Conservation (phyloP, 2,329 filamentous ascomycete genomes). For the Ceratocystis cubensis region DNA sequence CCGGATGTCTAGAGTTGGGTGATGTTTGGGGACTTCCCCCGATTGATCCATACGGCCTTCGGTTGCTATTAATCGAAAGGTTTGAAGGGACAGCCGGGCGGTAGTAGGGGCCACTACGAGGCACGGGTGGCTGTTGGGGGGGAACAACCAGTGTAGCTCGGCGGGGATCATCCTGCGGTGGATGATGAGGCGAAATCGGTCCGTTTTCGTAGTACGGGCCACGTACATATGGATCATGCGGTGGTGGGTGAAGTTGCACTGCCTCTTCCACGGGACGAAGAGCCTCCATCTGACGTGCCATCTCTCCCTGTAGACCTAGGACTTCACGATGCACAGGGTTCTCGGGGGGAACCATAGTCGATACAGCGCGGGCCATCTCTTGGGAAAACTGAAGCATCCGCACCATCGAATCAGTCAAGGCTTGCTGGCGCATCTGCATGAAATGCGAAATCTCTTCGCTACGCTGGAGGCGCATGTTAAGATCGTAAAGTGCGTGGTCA, state of each 20-base stretch:
- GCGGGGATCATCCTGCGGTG: slow-evolving; percentile 73
- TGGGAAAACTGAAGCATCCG: slow-evolving; percentile 65
- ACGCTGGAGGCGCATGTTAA: slow-evolving; percentile 61
- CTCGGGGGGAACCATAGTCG: slow-evolving; percentile 62
- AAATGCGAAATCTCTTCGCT: slow-evolving; percentile 73
- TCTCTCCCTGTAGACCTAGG: slow-evolving; percentile 43
- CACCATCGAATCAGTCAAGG: slow-evolving; percentile 66
- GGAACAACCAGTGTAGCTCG: slow-evolving; percentile 54
- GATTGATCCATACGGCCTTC: slow-evolving; percentile 77
- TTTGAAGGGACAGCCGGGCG: slow-evolving; percentile 72
- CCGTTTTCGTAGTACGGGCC: slow-evolving; percentile 58
- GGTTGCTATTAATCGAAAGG: slow-evolving; percentile 55
- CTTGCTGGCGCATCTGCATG: slow-evolving; percentile 68
- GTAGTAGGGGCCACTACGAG: slow-evolving; percentile 48
- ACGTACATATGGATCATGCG: slow-evolving; percentile 49
- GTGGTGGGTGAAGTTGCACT: slow-evolving; percentile 53
- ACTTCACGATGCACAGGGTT: slow-evolving; percentile 68
- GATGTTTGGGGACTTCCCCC: slow-evolving; percentile 60
- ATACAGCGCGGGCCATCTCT: slow-evolving; percentile 64
- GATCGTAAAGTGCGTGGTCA: slow-evolving; percentile 72
- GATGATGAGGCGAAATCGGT: slow-evolving; percentile 79
- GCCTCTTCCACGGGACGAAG: slow-evolving; percentile 44
- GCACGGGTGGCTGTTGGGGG: slow-evolving; percentile 31
- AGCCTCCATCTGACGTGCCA: slow-evolving; percentile 48
- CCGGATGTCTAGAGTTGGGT: slow-evolving; percentile 40